Evolutionary conservation across 2,329 filamentous ascomycete genomes (phyloP), one percentile per base, ranked within the genome.

Genomic region (Phoma sp.): DNA sequence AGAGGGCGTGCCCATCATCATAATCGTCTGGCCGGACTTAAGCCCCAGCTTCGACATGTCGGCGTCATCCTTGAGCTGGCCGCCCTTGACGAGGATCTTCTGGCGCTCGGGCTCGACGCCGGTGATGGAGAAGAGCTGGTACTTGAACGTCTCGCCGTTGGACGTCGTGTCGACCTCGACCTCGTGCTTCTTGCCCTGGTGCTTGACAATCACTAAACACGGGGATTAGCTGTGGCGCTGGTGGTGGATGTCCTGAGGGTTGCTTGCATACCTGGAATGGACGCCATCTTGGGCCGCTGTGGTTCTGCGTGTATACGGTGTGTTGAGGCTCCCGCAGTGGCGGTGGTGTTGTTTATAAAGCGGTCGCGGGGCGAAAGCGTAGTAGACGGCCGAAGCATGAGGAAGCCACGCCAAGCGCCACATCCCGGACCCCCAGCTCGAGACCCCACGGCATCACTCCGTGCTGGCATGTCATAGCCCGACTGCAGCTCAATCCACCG

Each of bases 51-150:
- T 90, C 63, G 87, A 87, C 76, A 99, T 87, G 56, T 92, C 88
- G 55, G 92, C 91, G 72, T 98, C 92, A 85, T 99, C 90, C 78
- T 97, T 99, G 67, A 99, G 86, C 77, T 96, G 92, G 61, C 91
- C 91, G 62, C 92, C 92, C 78, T 96, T 97, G 76, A 97, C 86
- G 52, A 99, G 80, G 67, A 99, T 91, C 80, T 98, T 98, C 77
- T 99, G 96, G 60, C 94, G 89, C 60, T 96, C 91, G 62, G 95
- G 95, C 74, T 98, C 95, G 72, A 99, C 95, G 58, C 91, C 92
- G 41, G 95, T 99, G 51, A 99, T 82, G 60, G 93, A 97, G 80
- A 89, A 99, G 55, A 99, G 85, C 76, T 98, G 95, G 71, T 90
- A 91, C 77, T 98, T 99, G 82, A 99, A 92, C 53, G 90, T 91